Base-by-base conservation (phyloP, 2,329 filamentous ascomycete genomes). In the Zymoseptoria ardabiliae region DNA sequence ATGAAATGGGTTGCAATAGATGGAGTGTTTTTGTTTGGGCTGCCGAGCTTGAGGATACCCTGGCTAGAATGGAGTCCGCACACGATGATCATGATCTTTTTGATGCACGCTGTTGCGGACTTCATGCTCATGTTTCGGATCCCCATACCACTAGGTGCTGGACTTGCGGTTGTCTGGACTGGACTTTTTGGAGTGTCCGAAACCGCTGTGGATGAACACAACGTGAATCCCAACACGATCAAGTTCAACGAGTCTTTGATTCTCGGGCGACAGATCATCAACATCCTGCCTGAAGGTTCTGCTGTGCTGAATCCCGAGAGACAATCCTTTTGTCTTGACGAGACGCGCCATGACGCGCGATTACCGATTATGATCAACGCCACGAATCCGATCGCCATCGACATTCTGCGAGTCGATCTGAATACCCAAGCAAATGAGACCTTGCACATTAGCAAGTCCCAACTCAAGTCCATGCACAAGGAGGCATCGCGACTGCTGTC, bases 221-320 rank as follows among this genome's bases (percentile, higher is more conserved):
- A 87, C 70, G 93, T 99, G 72, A 96, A 96, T 71, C 85, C 92
- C 17, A 89, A 88, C 25, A 87, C 84, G 63, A 92, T 99, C 64
- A 79, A 96, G 62, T 90, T 97, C 72, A 97, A 97, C 72, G 84
- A 90, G 30, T 96, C 92, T 21, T 82, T 97, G 70, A 97, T 99
- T 64, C 83, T 96, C 76, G 94, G 94, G 70, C 94, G 91, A 73
- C 92, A 97, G 77, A 96, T 97, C 68, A 93, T 99, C 75, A 94
- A 99, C 72, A 96, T 99, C 70, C 79, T 99, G 58, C 94, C 94
- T 1, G 94, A 99, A 79, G 95, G 95, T 79, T 69, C 92, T 54
- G 94, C 92, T 13, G 81, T 91, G 54, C 79, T 99, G 63, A 99
- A 99, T 70, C 91, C 91, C 0, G 83, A 91, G 53, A 82, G 84